phyloP scores from a whole-genome alignment of 768 basidiomycete species.

The Suillus tomentosus region DNA sequence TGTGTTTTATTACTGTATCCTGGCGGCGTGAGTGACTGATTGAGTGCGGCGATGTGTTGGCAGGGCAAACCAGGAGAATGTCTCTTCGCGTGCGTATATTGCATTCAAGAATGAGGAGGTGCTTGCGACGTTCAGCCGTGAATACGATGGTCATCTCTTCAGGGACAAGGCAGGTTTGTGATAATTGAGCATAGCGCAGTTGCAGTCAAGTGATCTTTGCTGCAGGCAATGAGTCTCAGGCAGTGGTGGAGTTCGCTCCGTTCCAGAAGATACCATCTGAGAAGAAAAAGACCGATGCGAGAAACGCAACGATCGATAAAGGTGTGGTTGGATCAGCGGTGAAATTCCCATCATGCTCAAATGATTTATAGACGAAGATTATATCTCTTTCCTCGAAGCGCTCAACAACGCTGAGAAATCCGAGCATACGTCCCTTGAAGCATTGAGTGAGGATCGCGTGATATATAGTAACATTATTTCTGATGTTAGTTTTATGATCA shows the following conservation, averaged over 20 bases:
- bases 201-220: slow-evolving; percentile 3
- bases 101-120: slow-evolving; percentile 79
- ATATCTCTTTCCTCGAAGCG: slow-evolving; percentile 75
- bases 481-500: slow-evolving; percentile 24
- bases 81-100: slow-evolving; percentile 89
- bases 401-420: slow-evolving; percentile 54
- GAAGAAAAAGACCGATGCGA: slow-evolving; percentile 77
- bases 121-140: slow-evolving; percentile 73
- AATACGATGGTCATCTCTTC: slow-evolving; percentile 91
- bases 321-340: slow-evolving; percentile 44
- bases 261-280: slow-evolving; percentile 80
- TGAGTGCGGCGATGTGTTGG: not conserved
- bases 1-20: slow-evolving; percentile 32
- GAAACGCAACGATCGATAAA: slow-evolving; percentile 88
- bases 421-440: slow-evolving; percentile 67
- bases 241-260: slow-evolving; percentile 92
- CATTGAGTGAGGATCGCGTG: slow-evolving; percentile 48
- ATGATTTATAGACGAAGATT: slow-evolving; percentile 70
- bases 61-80: slow-evolving; percentile 82
- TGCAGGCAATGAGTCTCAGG: slow-evolving; percentile 83
- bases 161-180: slow-evolving; percentile 84
- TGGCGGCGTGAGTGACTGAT: not conserved
- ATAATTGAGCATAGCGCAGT: not conserved
- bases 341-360: slow-evolving; percentile 9
- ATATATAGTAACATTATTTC: not conserved